Base-by-base conservation (phyloP, 805 yeast species). In the Candida khao-thaluensis region DNA sequence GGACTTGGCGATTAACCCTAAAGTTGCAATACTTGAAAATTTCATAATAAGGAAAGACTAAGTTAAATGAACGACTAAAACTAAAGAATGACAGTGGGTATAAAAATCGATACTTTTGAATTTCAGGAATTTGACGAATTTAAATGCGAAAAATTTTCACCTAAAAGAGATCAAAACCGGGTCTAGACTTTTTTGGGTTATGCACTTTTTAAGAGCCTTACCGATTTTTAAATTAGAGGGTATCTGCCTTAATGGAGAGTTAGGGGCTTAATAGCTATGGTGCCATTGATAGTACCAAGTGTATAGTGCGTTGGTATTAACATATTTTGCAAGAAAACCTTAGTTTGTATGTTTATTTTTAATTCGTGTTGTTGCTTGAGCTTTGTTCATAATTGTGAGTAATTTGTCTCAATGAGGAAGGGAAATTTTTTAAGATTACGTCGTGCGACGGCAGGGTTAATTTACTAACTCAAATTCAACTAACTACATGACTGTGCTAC, bases 21-120 rank as follows among this genome's bases (percentile, higher is more conserved):
- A 33, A 6, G 30, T 4, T 16, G 23, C 47, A 37, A 40, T 21
- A 27, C 22, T 35, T 4, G 22, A 54, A 35, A 54, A 50, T 51
- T 56, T 61, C 69, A 64, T 28, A 31, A 31, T 31, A 31, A 31
- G 35, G 35, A 31, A 31, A 31, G 35, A 31, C 35, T 33, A 24
- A 33, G 28, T 33, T 33, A 24, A 33, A 33, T 33, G 37, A 33
- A 33, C 29, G 37, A 33, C 37, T 33, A 33, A 24, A 33, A 33
- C 17, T 31, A 31, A 31, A 21, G 35, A 31, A 31, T 18, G 35
- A 31, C 35, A 25, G 35, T 12, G 26, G 35, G 35, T 31, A 31
- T 31, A 20, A 31, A 29, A 31, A 31, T 31, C 35, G 35, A 31
- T 31, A 31, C 17, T 12, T 17, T 21, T 22, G 18, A 22, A 31